Base-by-base conservation (phyloP, 768 basidiomycete genomes). In the Agaricus bisporus region DNA sequence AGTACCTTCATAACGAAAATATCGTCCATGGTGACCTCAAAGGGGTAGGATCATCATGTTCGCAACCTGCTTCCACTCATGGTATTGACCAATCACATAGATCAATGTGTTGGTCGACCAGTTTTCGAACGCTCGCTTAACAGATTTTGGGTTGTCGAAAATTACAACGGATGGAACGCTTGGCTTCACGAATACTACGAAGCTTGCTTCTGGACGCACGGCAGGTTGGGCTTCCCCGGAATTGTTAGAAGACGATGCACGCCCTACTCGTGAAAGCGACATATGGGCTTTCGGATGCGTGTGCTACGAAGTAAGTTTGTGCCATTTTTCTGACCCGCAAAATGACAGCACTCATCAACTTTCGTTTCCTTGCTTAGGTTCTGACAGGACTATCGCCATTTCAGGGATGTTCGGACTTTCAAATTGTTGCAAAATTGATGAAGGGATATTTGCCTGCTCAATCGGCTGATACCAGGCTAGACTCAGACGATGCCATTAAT, bases 211-310 rank as follows among this genome's bases (percentile, higher is more conserved):
- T 7, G 48, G 51, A 9, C 38, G 29, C 25, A 47, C 51, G 12
- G 11, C 41, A 12, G 22, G 58, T 25, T 61, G 60, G 60, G 52
- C 49, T 32, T 59, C 60, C 26, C 60, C 60, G 4, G 60, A 61
- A 37, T 28, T 60, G 17, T 18, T 58, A 76, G 85, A 25, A n/a
- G 51, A 56, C 3, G 38, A 43, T 5, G 2, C 35, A 15, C 26
- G 10, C 25, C 39, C 42, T 35, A 28, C 32, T 41, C 43, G 47
- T n/a, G 58, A 48, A 12, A 58, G 49, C 45, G 60, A 61, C 20
- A 51, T 59, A 36, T 59, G 59, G 41, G 48, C 60, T 25, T 57
- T 58, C 45, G 52, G 51, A 9, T 57, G 56, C 2, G 56, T 55
- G 9, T 51, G 51, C 29, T 61, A 45, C 39, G 59, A 59, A 43